Conservation (phyloP, 257 asterid genomes). For the Nicotiana benthamiana region DNA sequence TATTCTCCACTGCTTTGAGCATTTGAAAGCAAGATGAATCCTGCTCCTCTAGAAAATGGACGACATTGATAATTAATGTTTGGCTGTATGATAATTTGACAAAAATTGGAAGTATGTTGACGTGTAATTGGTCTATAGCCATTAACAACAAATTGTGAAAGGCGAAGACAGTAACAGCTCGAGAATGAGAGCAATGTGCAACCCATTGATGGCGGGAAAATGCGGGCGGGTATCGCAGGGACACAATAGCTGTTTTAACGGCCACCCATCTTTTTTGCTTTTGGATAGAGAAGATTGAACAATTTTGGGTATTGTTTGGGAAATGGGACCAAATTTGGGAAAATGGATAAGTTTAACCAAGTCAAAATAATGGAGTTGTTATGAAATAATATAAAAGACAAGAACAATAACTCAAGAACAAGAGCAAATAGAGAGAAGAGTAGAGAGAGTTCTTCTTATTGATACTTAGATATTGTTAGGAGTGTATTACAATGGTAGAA, state of each 20-base stretch:
- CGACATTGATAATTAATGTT: neutral
- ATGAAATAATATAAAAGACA: no score
- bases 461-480: no score
- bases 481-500: no score
- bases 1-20: constrained; percentile 25
- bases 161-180: neutral
- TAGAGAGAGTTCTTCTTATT: no score
- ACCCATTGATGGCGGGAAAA: neutral
- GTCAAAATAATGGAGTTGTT: no score
- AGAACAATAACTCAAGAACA: no score
- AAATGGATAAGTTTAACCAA: neutral
- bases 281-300: neutral
- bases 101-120: neutral
- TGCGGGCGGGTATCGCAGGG: neutral
- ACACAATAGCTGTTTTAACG: neutral
- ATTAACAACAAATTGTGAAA: neutral
- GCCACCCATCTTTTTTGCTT: neutral
- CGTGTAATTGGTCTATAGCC: neutral
- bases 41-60: constrained; percentile 2
- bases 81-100: constrained; percentile 5
- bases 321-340: neutral
- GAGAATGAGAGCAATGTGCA: neutral
- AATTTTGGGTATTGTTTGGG: neutral
- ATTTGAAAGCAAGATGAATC: constrained; percentile 8
- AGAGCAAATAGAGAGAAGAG: no score